Base-by-base conservation (phyloP, 2,329 filamentous ascomycete species). In the Penicillium nordicum region DNA sequence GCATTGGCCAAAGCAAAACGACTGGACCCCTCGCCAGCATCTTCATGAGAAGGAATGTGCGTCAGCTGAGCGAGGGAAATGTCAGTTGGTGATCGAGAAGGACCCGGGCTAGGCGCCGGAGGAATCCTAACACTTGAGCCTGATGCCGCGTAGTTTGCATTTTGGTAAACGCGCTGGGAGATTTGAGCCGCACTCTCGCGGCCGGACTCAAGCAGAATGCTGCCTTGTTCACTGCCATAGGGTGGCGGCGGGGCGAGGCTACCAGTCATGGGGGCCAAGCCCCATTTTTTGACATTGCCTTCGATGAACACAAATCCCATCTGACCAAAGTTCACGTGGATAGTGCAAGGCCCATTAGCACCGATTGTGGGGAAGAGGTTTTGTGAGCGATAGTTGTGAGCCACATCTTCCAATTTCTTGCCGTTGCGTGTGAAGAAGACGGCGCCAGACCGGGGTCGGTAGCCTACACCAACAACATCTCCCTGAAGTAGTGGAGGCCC, bases 281-380 rank as follows among this genome's bases (percentile, higher is more conserved):
- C 94, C 94, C 94, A 99, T 80, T 97, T 99, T 85, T 99, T 99
- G 58, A 99, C 94, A 69, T 99, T 99, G 60, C 93, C 94, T 76
- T 99, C 94, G 66, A 99, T 97, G 70, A 97, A 99, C 47, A 99
- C 94, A 70, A 97, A 99, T 34, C 94, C 94, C 69, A 94, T 90
- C 73, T 99, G 94, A 8, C 94, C 94, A 72, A 99, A 95, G 74
- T 99, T 99, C 71, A 97, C 94, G 72, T 99, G 93, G 1, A 99
- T 85, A 32, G 88, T 88, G 67, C 90, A 92, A 16, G 94, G 94
- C 0, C 94, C 94, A 70, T 94, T 97, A 55, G 94, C 92, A 42
- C 94, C 94, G n/a, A 99, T 85, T 0, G 94, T 94, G 1, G 94
- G 94, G 76, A 99, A 99, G 78, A 97, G 94, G 73, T 99, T 99